These are phyloP conservation scores for Monilinia laxa DNA, from an alignment of 2,329 filamentous ascomycete species.

Conservation along the genomic window DNA sequence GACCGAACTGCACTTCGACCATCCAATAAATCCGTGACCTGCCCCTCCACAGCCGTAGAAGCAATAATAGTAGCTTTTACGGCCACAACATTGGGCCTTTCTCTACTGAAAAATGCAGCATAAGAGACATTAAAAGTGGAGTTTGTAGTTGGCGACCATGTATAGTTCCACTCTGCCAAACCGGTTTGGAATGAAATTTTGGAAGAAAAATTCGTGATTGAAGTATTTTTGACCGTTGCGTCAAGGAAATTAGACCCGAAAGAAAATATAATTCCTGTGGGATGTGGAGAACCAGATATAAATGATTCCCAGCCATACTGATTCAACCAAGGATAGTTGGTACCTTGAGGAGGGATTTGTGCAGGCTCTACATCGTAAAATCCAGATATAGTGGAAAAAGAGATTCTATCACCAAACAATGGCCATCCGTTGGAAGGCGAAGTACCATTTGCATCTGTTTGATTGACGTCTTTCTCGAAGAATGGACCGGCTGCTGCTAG, in stretches of 20 bases:
- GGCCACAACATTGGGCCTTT: constrained; percentile 40
- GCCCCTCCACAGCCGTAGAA: constrained; percentile 52
- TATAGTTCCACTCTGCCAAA: constrained; percentile 62
- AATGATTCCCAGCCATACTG: constrained; percentile 70
- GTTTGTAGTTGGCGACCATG: constrained; percentile 57
- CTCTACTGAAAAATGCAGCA: constrained; percentile 52
- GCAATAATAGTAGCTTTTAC: constrained; percentile 60
- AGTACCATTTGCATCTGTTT: constrained; percentile 36
- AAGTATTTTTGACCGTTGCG: constrained; percentile 56
- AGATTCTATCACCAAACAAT: constrained; percentile 60
- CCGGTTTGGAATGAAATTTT: constrained; percentile 64
- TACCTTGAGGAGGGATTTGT: constrained; percentile 48
- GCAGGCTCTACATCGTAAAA: constrained; percentile 63
- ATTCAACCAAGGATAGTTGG: constrained; percentile 67
- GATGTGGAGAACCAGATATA: constrained; percentile 70
- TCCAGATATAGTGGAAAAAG: constrained; percentile 66
- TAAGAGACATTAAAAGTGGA: constrained; percentile 60
- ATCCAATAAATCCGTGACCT: constrained; percentile 65
- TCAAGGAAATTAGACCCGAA: constrained; percentile 57
- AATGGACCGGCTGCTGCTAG: constrained; percentile 39
- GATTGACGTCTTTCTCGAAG: constrained; percentile 39
- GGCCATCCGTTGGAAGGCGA: constrained; percentile 63
- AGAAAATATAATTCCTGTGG: constrained; percentile 59
- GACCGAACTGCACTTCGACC: constrained; percentile 67
- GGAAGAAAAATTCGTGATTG: constrained; percentile 61